Evolutionary conservation across 768 basidiomycete genomes (phyloP).

Genomic region (Rhizopogon vesiculosus): DNA sequence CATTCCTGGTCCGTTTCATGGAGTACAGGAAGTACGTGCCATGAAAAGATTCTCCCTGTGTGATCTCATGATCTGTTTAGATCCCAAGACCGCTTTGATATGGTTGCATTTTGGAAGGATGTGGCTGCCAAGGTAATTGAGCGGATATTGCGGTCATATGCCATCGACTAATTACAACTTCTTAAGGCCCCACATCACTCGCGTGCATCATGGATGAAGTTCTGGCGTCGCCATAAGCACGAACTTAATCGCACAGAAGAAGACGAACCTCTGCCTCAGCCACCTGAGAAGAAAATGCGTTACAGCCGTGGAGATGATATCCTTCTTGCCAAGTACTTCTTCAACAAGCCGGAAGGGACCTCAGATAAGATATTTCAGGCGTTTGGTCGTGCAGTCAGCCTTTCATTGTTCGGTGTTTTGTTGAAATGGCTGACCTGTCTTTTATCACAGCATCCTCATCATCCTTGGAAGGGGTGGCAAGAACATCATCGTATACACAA

Average conservation of each 20-base stretch:
- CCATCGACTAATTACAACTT: neutral
- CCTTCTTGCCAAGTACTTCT: conserved; percentile 71
- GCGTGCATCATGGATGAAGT: conserved; percentile 93
- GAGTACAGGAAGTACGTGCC: conserved; percentile 63
- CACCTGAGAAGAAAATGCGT: conserved; percentile 85
- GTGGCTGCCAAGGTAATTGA: conserved; percentile 56
- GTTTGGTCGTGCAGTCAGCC: conserved; percentile 64
- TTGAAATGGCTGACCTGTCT: conserved; percentile 1
- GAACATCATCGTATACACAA: conserved; percentile 90
- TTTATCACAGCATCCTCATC: conserved; percentile 67
- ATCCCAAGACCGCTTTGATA: conserved; percentile 59
- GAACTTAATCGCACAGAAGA: conserved; percentile 64
- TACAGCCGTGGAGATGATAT: conserved; percentile 80
- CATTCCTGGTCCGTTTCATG: conserved; percentile 72
- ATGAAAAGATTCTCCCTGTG: neutral
- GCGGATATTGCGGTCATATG: neutral
- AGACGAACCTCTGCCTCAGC: conserved; percentile 67
- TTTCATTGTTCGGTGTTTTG: neutral
- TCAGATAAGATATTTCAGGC: conserved; percentile 82
- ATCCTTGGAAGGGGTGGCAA: conserved; percentile 95
- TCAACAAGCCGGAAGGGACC: conserved; percentile 70
- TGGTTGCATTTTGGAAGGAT: conserved; percentile 80
- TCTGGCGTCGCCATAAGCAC: conserved; percentile 84
- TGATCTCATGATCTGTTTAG: conserved; percentile 24
- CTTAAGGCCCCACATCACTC: conserved; percentile 82